Conservation (phyloP, 495 filamentous ascomycete genomes). For the Xylaria bambusicola region DNA sequence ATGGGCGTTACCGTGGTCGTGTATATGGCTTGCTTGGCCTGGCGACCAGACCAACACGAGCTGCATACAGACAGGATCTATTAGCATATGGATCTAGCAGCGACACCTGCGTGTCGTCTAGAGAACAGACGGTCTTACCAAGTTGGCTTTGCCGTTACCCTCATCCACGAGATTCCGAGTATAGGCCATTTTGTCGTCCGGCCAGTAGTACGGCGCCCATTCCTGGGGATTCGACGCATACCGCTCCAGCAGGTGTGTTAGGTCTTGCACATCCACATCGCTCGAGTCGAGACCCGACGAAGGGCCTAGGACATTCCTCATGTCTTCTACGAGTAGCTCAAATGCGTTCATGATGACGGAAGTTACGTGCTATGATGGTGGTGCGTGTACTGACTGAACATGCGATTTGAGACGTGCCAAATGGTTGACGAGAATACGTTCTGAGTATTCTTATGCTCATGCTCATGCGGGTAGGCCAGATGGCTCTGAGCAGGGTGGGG, state of each 20-base stretch:
- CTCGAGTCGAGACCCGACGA: conserved; percentile 77
- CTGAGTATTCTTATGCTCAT: background rate
- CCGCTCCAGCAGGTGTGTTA: conserved; percentile 67
- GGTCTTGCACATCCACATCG: conserved; percentile 70
- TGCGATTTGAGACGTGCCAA: background rate
- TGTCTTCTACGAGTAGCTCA: conserved; percentile 69
- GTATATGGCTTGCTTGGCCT: conserved; percentile 79
- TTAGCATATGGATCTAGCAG: conserved; percentile 4
- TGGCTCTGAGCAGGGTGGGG: background rate
- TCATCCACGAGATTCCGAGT: conserved; percentile 88
- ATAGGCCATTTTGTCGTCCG: conserved; percentile 65
- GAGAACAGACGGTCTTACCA: conserved; percentile 54
- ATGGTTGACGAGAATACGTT: conserved; percentile 1
- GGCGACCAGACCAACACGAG: conserved; percentile 92
- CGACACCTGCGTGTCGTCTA: too few species aligned
- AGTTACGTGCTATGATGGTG: background rate
- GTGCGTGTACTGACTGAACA: background rate
- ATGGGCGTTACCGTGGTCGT: conserved; percentile 86
- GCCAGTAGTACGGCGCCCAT: conserved; percentile 72
- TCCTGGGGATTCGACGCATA: conserved; percentile 68
- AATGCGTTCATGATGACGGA: conserved; percentile 53
- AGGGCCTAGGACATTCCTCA: conserved; percentile 71
- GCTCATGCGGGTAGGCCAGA: background rate
- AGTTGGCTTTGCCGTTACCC: conserved; percentile 87
- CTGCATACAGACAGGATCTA: conserved; percentile 39